Evolutionary conservation across 2,329 filamentous ascomycete species (phyloP).

Genomic region (Pseudogymnoascus pannorum): DNA sequence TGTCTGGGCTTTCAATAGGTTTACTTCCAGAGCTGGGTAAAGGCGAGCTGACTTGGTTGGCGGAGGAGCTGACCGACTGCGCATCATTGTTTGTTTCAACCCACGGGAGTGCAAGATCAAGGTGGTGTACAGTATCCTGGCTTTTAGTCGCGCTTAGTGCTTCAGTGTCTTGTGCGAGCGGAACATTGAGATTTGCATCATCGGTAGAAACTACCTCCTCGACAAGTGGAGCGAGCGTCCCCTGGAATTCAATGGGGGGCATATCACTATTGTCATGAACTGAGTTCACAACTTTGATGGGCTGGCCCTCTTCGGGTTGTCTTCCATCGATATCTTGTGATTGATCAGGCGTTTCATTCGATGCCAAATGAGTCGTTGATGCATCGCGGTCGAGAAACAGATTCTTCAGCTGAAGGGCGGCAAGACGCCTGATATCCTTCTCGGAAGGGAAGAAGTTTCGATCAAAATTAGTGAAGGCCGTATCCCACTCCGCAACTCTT

Average conservation of each 20-base stretch:
- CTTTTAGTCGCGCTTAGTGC: background rate
- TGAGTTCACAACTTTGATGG: background rate
- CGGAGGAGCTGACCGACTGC: background rate
- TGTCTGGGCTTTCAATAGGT: background rate
- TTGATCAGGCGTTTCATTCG: slow-evolving; percentile 57
- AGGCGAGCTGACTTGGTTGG: background rate
- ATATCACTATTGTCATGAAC: background rate
- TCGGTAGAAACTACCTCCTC: background rate
- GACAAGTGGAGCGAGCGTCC: background rate
- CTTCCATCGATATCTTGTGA: slow-evolving; percentile 42
- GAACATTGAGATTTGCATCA: background rate
- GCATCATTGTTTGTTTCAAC: background rate
- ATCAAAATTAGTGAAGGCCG: slow-evolving; percentile 83
- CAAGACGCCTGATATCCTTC: slow-evolving; percentile 88
- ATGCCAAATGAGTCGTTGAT: slow-evolving; percentile 65
- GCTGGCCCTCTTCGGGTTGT: slow-evolving; percentile 24
- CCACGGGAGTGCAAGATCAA: slow-evolving; percentile 47
- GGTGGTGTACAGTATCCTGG: slow-evolving; percentile 40
- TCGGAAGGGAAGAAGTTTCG: slow-evolving; percentile 87
- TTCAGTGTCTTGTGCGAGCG: background rate
- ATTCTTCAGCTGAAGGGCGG: slow-evolving; percentile 85
- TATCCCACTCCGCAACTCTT: slow-evolving; percentile 89
- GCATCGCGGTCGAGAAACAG: slow-evolving; percentile 83
- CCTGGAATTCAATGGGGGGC: background rate
- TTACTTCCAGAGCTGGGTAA: background rate